These are phyloP conservation scores for Lepiota venenata DNA, from an alignment of 768 basidiomycete species.

Conservation along the genomic window DNA sequence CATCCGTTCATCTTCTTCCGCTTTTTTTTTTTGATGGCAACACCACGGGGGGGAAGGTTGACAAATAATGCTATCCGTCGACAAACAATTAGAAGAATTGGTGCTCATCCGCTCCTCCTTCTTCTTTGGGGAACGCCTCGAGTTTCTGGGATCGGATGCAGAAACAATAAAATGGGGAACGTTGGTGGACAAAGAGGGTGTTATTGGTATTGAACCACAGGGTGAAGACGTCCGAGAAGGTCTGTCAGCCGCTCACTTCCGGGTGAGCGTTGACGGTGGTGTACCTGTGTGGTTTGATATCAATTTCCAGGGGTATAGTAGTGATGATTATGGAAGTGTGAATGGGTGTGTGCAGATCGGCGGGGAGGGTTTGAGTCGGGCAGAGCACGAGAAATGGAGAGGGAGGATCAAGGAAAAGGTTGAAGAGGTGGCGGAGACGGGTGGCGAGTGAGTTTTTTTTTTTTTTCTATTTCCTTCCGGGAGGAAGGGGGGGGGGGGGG, in stretches of 20 bases:
- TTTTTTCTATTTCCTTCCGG: conserved; percentile 1
- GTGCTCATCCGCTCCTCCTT: conserved; percentile 60
- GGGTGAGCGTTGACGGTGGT: conserved; percentile 5
- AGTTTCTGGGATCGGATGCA: conserved; percentile 33
- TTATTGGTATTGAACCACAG: not conserved
- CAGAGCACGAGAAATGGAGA: conserved; percentile 50
- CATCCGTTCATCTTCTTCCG: too few species aligned
- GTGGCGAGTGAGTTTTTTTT: conserved; percentile 24
- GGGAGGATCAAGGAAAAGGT: conserved; percentile 32
- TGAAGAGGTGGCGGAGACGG: conserved; percentile 30
- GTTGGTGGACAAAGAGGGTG: not conserved
- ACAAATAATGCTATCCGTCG: not conserved
- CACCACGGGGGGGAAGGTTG: not conserved
- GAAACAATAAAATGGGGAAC: conserved; percentile 10
- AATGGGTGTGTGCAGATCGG: conserved; percentile 26
- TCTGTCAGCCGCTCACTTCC: conserved; percentile 7
- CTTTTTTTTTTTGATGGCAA: not conserved
- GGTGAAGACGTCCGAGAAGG: conserved; percentile 8
- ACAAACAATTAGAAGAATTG: conserved; percentile 43
- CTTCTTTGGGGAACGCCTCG: conserved; percentile 53
- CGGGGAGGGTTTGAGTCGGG: conserved; percentile 42
- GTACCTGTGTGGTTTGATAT: conserved; percentile 9
- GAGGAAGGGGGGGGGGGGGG: too few species aligned
- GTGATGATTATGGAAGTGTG: conserved; percentile 7
- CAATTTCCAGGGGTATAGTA: conserved; percentile 9